phyloP scores from a whole-genome alignment of 345 rosid genomes.

The Psidium friedrichsthalianum region DNA sequence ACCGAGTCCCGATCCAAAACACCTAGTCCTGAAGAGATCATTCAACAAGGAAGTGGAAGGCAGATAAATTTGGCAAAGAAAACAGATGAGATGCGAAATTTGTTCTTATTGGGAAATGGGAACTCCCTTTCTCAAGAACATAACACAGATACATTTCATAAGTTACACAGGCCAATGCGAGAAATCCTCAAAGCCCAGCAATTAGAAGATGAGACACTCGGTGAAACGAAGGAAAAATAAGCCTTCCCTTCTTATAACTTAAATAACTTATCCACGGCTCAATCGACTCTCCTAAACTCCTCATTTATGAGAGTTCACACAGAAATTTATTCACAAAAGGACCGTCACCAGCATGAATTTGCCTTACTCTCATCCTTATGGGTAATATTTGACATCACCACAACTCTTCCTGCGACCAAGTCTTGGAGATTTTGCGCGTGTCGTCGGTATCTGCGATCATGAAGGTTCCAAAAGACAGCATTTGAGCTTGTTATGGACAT shows the following conservation, averaged over 20 bases:
- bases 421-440: slow-evolving; percentile 76
- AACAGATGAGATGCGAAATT: background rate
- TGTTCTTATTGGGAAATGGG: background rate
- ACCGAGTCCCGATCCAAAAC: background rate
- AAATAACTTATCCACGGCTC: background rate
- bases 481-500: background rate
- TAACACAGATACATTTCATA: background rate
- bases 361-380: background rate
- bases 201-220: background rate
- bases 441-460: slow-evolving; percentile 55
- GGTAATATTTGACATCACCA: background rate
- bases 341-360: background rate
- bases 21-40: background rate
- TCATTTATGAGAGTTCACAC: background rate
- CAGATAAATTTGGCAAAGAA: background rate
- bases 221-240: background rate
- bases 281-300: background rate
- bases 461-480: background rate
- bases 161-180: background rate
- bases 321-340: background rate
- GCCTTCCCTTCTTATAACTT: background rate
- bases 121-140: background rate
- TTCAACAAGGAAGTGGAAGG: background rate
- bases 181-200: background rate
- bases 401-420: slow-evolving; percentile 48